Base-by-base conservation (phyloP, 208 protist species). In the Leishmania tarentolae region DNA sequence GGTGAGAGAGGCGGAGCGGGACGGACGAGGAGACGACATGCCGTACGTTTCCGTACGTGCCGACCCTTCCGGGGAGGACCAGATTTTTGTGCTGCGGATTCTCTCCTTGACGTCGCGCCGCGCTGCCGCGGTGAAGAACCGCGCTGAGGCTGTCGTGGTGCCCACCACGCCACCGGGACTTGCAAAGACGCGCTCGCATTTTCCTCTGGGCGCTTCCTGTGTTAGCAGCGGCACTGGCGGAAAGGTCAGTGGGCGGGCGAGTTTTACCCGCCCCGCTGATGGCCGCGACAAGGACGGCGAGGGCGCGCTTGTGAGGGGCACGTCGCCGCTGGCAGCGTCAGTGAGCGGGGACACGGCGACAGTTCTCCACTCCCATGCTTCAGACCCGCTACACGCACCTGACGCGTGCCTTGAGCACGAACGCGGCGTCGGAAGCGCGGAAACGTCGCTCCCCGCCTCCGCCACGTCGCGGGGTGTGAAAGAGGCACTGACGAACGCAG, bases 261-360 rank as follows among this genome's bases (percentile, higher is more conserved):
- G 46, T 57, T n/a, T 17, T 56, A 24, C 35, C 46, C 19, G 24
- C 28, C 11, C n/a, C 15, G 70, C 44, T 50, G 19, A 15, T 37
- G 70, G 19, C 70, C 9, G 9, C 21, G 46, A 40, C 42, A n/a
- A 57, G 8, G 70, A n/a, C 46, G 21, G 40, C 66, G 40, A 17
- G 19, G 31, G 70, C 13, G n/a, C 46, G 15, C 75, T 61, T 37
- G 75, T 76, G 28, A 44, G 75, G 53, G 75, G 75, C 44, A 50
- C 81, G 3, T 42, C 61, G 35, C 65, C 69, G 57, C 68, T 56
- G 46, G 19, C 46, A 13, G 70, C 53, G n/a, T 24, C 24, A 3
- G 6, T 13, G 5, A 75, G 61, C 52, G 75, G 56, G 31, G 81
- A 80, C 31, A 13, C 28, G 8, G 3, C 19, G 13, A 56, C 70